These are phyloP conservation scores for Fraxinus platypoda DNA, from an alignment of 305 asterid genomes.

Conservation along the genomic window DNA sequence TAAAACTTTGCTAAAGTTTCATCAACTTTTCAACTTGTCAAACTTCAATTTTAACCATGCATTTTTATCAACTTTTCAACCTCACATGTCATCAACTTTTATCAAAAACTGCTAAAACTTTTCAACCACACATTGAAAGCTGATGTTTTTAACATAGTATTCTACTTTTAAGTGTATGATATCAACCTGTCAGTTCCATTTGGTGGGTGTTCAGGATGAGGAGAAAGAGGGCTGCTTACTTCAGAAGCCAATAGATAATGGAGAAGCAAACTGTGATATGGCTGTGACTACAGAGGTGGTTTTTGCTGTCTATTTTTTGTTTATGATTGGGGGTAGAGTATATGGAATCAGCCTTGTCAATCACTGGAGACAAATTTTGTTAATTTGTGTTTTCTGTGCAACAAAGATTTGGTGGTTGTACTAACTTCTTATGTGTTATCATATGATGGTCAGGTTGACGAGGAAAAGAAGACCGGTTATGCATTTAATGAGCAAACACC, in stretches of 20 bases:
- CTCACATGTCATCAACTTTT: neutral
- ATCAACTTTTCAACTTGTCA: neutral
- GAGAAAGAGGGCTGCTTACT: conserved; percentile 44
- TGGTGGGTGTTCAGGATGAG: conserved; percentile 43
- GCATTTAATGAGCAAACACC: conserved; percentile 19
- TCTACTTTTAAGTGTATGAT: conserved; percentile 11
- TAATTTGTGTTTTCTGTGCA: neutral
- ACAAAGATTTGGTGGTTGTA: conserved; percentile 16
- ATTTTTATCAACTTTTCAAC: neutral
- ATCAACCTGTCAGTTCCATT: conserved; percentile 20
- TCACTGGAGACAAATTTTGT: neutral
- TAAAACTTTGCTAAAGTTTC: neutral
- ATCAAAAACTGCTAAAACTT: neutral
- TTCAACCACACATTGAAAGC: neutral
- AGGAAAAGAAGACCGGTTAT: conserved; percentile 21
- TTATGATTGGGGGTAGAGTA: conserved; percentile 4
- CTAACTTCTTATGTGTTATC: conserved; percentile 14
- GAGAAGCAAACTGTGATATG: conserved; percentile 35
- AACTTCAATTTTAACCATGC: neutral
- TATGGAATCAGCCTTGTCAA: conserved; percentile 3
- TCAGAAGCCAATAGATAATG: conserved; percentile 41
- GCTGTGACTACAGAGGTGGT: conserved; percentile 45
- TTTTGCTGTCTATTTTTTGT: conserved; percentile 8
- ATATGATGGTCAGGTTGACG: conserved; percentile 44
- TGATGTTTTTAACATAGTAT: neutral